phyloP scores from a whole-genome alignment of 257 asterid genomes.

The Echites panduratus region DNA sequence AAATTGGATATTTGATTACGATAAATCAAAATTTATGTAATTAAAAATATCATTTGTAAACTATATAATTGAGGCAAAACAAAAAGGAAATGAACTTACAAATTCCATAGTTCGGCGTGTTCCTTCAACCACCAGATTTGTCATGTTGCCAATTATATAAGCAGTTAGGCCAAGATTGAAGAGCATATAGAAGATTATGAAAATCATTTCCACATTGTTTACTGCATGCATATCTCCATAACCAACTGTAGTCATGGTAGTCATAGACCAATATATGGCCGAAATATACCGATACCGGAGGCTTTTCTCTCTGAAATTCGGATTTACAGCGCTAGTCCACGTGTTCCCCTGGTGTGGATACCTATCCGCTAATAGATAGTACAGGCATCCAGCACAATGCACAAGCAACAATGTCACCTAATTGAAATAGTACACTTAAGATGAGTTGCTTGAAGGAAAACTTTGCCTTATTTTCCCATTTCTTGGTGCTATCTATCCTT shows the following conservation, averaged over 20 bases:
- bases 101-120: slow-evolving; percentile 94
- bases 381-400: slow-evolving; percentile 85
- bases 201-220: slow-evolving; percentile 71
- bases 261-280: slow-evolving; percentile 71
- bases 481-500: neutral
- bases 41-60: neutral
- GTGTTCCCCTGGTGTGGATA: slow-evolving; percentile 72
- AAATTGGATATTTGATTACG: neutral
- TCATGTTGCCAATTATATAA: slow-evolving; percentile 94
- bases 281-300: slow-evolving; percentile 55
- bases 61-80: too few relatives aligned
- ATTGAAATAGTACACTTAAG: neutral
- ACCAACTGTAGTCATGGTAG: slow-evolving; percentile 95
- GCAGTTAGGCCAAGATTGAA: slow-evolving; percentile 82
- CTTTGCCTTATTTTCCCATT: neutral
- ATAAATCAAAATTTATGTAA: neutral
- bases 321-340: slow-evolving; percentile 62
- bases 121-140: slow-evolving; percentile 91
- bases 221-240: slow-evolving; percentile 92
- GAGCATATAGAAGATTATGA: slow-evolving; percentile 72
- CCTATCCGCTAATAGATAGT: slow-evolving; percentile 58
- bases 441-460: slow-evolving; percentile 3
- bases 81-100: slow-evolving; percentile 32
- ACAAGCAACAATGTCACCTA: slow-evolving; percentile 72
- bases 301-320: slow-evolving; percentile 59